Base-by-base conservation (phyloP, 2,329 filamentous ascomycete genomes). In the Macrophomina tecta region DNA sequence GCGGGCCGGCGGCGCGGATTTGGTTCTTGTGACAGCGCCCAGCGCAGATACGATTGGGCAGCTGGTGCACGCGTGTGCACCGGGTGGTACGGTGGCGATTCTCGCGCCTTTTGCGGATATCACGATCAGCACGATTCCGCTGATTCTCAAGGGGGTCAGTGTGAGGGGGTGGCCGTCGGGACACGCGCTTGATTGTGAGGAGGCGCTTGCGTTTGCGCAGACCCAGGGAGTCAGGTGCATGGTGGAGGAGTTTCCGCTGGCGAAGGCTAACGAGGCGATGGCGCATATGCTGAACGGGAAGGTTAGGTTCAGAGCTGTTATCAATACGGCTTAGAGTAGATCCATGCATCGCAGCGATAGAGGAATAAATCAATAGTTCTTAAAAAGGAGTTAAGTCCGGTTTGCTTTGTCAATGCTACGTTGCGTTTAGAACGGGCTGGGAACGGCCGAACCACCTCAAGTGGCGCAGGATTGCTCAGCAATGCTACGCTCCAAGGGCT, bases 11-110 rank as follows among this genome's bases (percentile, higher is more conserved):
- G 89, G 89, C 30, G 89, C 89, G 0, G 81, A 82, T 2, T 77
- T 89, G 61, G 85, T 91, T 66, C 82, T 90, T 4, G 81, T 86
- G 40, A 91, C 89, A 3, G 88, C 87, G 4, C 89, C 89, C 6
- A 87, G 86, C 72, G 81, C 86, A 0, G 78, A 85, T 65, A 78
- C 85, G 36, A 84, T 91, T 61, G 72, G 80, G 1, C 81, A 82
- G 4, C 73, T 91, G 36, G 76, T 88, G 1, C 79, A 74, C 1
- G 89, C 85, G 1, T 79, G 90, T 8, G 84, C 79, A 5, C 72
- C 83, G 0, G 75, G 79, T 7, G 89, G 89, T 9, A 90, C 87
- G 74, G 71, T 91, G 6, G 74, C 91, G 16, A 78, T 88, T 18
- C 80, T 90, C 36, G 3, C 38, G 38, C 38, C 38, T 40, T 14